Base-by-base conservation (phyloP, 371 early-diverging fungal genomes). In the Capniomyces stellatus region DNA sequence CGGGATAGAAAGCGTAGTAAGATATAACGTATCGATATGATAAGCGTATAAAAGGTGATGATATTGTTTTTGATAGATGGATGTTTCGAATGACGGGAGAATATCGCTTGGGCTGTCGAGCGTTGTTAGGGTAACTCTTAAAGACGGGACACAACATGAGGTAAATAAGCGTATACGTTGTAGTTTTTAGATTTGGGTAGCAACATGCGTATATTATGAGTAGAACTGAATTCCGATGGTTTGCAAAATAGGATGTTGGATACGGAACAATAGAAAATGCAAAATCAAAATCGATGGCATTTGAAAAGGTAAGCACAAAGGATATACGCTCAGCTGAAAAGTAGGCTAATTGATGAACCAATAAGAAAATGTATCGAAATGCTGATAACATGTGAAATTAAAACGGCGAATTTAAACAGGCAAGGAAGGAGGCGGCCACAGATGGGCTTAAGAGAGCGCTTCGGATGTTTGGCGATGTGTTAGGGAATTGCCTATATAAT, bases 401-500 rank as follows among this genome's bases (percentile, higher is more conserved):
- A n/a, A n/a, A n/a, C n/a, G n/a, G n/a, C n/a, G n/a, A n/a, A n/a
- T 35, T 15, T 10, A 35, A 6, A 35, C 15, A 82, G 75, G 92
- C 92, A 3, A 85, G 82, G 60, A 99, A 99, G 59, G 94, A 95
- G 66, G 92, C 99, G 1, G 76, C 76, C 0, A 99, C 99, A 0
- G 99, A 99, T 70, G 95, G 80, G 0, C 55, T 92, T 27, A 99
- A 99, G 69, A 74, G 99, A 39, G 82, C 95, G 0, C 60, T 98
- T 53, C 77, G 89, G 4, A 73, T 76, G 54, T 98, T 97, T 75
- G 99, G 99, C 19, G 90, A 91, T 57, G 78, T 78, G 6, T 56
- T 98, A 42, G 99, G 99, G 18, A 92, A 91, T 58, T 98, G 98
- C 57, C 70, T 93, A 1, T 94, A 95, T 64, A 92, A 98, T 64